Base-by-base conservation (phyloP, 108 stramenopile genomes). In the Epithemia pelagica region DNA sequence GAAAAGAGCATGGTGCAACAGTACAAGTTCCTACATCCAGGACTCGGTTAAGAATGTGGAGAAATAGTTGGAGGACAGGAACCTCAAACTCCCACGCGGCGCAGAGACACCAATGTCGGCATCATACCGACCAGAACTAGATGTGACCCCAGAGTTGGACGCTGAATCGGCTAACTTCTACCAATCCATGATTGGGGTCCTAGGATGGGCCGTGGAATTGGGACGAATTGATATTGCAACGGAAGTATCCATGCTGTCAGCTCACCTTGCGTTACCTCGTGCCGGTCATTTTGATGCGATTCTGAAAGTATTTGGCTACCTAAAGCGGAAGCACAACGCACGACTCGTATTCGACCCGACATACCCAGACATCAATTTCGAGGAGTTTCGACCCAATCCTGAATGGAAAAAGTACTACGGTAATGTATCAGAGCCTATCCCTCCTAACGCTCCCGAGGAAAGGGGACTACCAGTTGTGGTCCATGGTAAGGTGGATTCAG, bases 401-500 rank as follows among this genome's bases (percentile, higher is more conserved):
- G 73, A 74, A 2, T 74, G 73, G 73, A 51, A 8, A 15, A 65
- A 76, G 0, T 73, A 67, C 33, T 76, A 76, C 25, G 51, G 61
- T 20, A 63, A 70, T 46, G 64, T 37, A 0, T 61, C 65, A 10
- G 74, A 78, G 46, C 32, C 52, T 19, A n/a, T 75, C 0, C 77
- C 81, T 18, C 37, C 65, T 15, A 58, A 78, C 31, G 52, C 65
- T 59, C 77, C 73, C 1, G 28, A 69, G 32, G 70, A 75, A 31
- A 29, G 65, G 22, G 77, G 81, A 0, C 67, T 58, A 19, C 52
- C 64, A 54, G 76, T 73, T 22, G 19, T 29, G 23, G 64, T 69
- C 2, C 52, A 30, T 10, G 28, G 25, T 22, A 82, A 78, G 62
- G 82, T 83, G 29, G 86, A 87, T 76, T 59, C 68, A 19, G 69